Conservation (phyloP, 192 early-diverging fungal species). For the Rhizophagus clarus region DNA sequence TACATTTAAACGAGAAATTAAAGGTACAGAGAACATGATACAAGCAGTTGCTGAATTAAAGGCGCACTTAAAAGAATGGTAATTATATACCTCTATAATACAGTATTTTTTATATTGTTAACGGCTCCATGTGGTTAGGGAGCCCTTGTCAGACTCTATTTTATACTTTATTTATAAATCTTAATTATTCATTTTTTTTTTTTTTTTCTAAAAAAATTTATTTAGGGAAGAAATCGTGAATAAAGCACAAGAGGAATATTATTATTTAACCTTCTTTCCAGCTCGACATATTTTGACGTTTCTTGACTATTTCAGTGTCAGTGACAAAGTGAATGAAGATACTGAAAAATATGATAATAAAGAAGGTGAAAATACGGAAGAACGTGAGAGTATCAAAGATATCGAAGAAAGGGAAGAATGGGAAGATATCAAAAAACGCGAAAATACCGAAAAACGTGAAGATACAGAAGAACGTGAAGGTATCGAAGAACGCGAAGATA, state of each 20-base stretch:
- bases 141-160: too few species aligned
- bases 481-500: too few species aligned
- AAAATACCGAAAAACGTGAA: too few species aligned
- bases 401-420: too few species aligned
- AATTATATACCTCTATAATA: neutral
- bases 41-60: neutral
- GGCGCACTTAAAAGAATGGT: conserved; percentile 5
- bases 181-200: too few species aligned
- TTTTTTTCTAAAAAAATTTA: too few species aligned
- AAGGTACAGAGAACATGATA: neutral
- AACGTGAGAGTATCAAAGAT: too few species aligned
- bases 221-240: conserved; percentile 18
- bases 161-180: neutral
- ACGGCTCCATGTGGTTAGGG: too few species aligned
- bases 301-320: conserved; percentile 26
- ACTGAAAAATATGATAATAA: neutral
- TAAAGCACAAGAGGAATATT: conserved; percentile 21
- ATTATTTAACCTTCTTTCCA: conserved; percentile 31
- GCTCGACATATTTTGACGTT: conserved; percentile 33
- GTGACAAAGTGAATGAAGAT: neutral
- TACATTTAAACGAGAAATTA: conserved; percentile 10
- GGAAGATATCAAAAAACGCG: too few species aligned
- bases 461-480: too few species aligned
- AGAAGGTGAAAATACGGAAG: neutral
- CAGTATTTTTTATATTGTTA: too few species aligned